Percentiles rank a stretch among this genome's conserved stretches.
Conservation (phyloP, 768 basidiomycete genomes). For the Rhodosporidiobolus sp. region DNA sequence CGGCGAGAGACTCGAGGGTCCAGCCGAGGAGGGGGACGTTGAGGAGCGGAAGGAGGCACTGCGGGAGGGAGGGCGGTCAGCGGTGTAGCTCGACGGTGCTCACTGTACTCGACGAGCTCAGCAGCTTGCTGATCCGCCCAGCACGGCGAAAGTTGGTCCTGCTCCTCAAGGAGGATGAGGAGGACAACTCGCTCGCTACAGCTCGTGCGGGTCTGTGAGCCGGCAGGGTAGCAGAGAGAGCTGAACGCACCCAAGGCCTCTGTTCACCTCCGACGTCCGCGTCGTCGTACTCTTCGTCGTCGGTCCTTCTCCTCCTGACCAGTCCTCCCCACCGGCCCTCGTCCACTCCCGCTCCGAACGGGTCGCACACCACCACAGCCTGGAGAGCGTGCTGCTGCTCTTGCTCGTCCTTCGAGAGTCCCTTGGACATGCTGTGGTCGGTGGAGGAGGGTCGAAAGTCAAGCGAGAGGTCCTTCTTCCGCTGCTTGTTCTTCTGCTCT, state of each 20-base stretch:
- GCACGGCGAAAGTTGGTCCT: neutral
- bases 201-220: neutral
- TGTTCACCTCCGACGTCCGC: conserved; percentile 57
- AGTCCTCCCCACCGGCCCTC: conserved; percentile 42
- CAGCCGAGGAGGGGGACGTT: conserved; percentile 90
- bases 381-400: conserved; percentile 81
- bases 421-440: conserved; percentile 20
- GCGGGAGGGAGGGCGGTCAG: neutral
- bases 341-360: conserved; percentile 28
- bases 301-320: conserved; percentile 35
- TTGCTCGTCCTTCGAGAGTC: conserved; percentile 50
- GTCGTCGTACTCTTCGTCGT: conserved; percentile 40
- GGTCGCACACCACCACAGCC: conserved; percentile 88
- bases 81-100: neutral
- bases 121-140: too few species aligned
- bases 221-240: conserved; percentile 15
- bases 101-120: too few species aligned
- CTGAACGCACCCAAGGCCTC: conserved; percentile 70
- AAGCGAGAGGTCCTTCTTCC: too few species aligned
- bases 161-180: neutral
- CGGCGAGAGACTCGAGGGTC: conserved; percentile 90
- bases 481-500: neutral
- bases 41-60: conserved; percentile 91
- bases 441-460: neutral
- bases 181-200: neutral